Evolutionary conservation across 2,329 filamentous ascomycete species (phyloP).

Genomic region (Colletotrichum sojae): DNA sequence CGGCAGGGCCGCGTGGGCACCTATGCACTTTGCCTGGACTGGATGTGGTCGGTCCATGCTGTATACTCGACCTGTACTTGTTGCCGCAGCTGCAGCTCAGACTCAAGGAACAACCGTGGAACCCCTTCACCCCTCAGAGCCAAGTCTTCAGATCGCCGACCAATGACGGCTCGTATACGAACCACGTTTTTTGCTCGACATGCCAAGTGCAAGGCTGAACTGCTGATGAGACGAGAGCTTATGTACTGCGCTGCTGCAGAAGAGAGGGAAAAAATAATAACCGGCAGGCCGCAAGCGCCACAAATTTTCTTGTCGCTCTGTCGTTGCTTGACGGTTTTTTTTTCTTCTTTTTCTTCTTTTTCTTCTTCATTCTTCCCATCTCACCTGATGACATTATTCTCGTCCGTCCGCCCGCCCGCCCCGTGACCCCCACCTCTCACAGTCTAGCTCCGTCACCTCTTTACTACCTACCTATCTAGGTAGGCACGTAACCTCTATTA

Average conservation of each 20-base stretch:
- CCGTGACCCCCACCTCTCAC: no score
- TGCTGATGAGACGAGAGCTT: background rate
- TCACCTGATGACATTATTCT: background rate
- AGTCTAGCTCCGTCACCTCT: no score
- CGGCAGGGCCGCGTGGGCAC: background rate
- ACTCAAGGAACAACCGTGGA: slow-evolving; percentile 35
- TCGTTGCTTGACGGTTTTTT: background rate
- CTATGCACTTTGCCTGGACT: no score
- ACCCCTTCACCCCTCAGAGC: slow-evolving; percentile 23
- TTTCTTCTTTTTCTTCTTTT: no score
- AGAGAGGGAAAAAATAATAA: background rate
- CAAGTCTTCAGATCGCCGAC: slow-evolving; percentile 39
- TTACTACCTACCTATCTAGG: no score
- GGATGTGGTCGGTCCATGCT: no score
- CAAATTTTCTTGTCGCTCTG: background rate
- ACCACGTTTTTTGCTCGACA: slow-evolving; percentile 45
- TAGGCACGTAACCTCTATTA: no score
- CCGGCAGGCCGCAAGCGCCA: background rate
- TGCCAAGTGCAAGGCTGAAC: slow-evolving; percentile 46
- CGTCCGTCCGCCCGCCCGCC: no score
- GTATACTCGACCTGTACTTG: background rate
- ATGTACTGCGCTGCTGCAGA: no score
- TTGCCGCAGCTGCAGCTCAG: slow-evolving; percentile 10
- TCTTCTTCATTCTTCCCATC: background rate
- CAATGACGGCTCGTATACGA: slow-evolving; percentile 41